Base-by-base conservation (phyloP, 2,329 filamentous ascomycete species). In the Berkeleyomyces rouxiae region DNA sequence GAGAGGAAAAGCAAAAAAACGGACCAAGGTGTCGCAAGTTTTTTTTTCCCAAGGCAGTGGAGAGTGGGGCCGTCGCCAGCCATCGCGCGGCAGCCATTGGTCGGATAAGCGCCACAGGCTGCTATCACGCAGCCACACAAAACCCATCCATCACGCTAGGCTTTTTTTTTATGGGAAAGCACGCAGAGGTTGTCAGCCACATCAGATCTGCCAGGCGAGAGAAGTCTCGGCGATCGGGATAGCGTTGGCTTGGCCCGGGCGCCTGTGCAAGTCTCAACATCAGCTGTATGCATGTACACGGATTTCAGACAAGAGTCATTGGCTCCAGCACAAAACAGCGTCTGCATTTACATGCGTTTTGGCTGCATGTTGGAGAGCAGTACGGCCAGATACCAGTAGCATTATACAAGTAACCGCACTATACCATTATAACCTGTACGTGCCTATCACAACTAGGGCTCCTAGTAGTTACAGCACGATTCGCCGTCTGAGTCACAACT, bases 21-120 rank as follows among this genome's bases (percentile, higher is more conserved):
- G 39, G n/a, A 51, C 37, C 57, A 47, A 63, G 43, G 46, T 33
- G 63, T 64, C 63, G 60, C 63, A 62, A 64, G 63, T 61, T 64
- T 64, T 64, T 64, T 61, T 64, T 59, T 60, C 53, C 55, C 23
- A 58, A 62, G 59, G 59, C 63, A 55, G 60, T 64, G 59, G 63
- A 64, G 47, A 64, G 63, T 64, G 63, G 63, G 63, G 60, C 63
- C 60, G 39, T 31, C 33, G 36, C 47, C 47, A 53, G 60, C 42
- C 44, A 61, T 61, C 51, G 31, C 40, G 11, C 16, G 5, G 33
- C 43, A 23, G 7, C 58, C 16, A 64, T 64, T 64, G 63, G 63
- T 47, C 10, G 39, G 63, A 64, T 64, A 62, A 62, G 53, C 42
- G 63, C 63, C 63, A 62, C 63, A 40, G 9, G 6, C 7, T 59